Evolutionary conservation across 768 basidiomycete genomes (phyloP).

Genomic region (Lactifluus hygrophoroides): DNA sequence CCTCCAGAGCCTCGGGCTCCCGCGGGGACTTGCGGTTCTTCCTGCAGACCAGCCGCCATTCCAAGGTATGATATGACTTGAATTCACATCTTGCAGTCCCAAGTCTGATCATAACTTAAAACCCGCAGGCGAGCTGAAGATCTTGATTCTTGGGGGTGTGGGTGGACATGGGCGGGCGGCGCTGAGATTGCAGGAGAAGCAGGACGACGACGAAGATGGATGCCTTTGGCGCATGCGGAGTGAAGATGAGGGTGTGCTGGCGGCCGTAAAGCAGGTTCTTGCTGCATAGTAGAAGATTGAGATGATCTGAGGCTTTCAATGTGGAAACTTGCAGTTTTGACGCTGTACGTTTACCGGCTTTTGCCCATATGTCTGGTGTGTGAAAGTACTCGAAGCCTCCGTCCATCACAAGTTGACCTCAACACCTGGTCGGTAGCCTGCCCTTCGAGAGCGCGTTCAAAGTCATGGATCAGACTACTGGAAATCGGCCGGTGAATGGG

Average conservation of each 20-base stretch:
- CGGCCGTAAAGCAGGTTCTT: constrained; percentile 38
- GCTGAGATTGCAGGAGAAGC: constrained; percentile 48
- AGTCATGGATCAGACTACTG: not conserved
- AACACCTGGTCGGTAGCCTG: not conserved
- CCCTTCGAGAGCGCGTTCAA: not conserved
- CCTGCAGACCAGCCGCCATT: constrained; percentile 50
- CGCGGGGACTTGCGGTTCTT: constrained; percentile 38
- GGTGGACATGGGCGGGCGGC: constrained; percentile 26
- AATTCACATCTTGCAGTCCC: not conserved
- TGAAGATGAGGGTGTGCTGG: constrained; percentile 36
- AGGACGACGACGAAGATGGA: constrained; percentile 46
- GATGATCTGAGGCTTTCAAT: not conserved
- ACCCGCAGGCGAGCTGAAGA: constrained; percentile 54
- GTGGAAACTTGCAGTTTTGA: not conserved
- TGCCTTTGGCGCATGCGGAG: constrained; percentile 67
- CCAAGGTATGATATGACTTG: constrained; percentile 39
- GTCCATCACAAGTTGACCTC: not conserved
- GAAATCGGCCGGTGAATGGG: not conserved
- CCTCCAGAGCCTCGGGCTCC: constrained; percentile 40
- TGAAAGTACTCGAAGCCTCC: not conserved
- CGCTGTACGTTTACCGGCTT: not conserved
- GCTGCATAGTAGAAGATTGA: constrained; percentile 15
- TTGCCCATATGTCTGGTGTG: not conserved
- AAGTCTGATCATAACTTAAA: not conserved
- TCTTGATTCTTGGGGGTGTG: constrained; percentile 33